A percentile compares a stretch with the other conserved stretches of the same genome.
These are phyloP conservation scores for Solanum paucissectum DNA, from an alignment of 257 asterid genomes.

Conservation along the genomic window DNA sequence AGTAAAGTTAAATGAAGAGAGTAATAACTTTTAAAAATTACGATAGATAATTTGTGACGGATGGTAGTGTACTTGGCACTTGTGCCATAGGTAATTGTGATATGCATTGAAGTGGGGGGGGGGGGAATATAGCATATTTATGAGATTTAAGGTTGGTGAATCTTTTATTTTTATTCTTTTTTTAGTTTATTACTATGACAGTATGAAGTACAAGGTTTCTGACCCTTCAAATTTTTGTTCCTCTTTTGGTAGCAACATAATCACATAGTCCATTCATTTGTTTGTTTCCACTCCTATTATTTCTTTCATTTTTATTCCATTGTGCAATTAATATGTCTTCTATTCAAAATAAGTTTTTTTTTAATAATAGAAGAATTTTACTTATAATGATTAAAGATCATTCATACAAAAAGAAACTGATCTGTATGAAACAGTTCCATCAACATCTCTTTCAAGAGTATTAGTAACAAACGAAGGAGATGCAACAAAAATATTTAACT, in stretches of 20 bases:
- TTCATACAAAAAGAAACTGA: no score
- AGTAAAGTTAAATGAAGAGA: rapidly evolving
- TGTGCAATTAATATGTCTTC: neutral
- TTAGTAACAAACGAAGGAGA: neutral
- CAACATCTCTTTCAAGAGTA: neutral
- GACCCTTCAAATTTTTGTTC: neutral
- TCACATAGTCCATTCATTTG: neutral
- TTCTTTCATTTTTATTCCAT: neutral
- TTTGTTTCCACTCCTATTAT: neutral
- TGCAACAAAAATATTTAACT: no score
- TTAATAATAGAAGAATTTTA: no score
- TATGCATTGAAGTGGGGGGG: neutral
- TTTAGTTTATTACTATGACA: neutral
- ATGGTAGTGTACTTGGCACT: neutral
- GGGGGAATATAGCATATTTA: neutral
- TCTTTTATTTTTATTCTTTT: neutral
- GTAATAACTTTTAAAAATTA: neutral
- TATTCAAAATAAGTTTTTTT: neutral
- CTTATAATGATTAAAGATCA: no score
- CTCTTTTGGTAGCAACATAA: neutral
- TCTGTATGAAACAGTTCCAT: neutral
- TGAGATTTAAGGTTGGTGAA: neutral
- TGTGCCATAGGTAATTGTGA: neutral
- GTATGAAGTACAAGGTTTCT: neutral
- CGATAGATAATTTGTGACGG: neutral